Evolutionary conservation across 2,329 filamentous ascomycete genomes (phyloP), one percentile per base, ranked within the genome.

Genomic region (Aspergillus thermomutatus): DNA sequence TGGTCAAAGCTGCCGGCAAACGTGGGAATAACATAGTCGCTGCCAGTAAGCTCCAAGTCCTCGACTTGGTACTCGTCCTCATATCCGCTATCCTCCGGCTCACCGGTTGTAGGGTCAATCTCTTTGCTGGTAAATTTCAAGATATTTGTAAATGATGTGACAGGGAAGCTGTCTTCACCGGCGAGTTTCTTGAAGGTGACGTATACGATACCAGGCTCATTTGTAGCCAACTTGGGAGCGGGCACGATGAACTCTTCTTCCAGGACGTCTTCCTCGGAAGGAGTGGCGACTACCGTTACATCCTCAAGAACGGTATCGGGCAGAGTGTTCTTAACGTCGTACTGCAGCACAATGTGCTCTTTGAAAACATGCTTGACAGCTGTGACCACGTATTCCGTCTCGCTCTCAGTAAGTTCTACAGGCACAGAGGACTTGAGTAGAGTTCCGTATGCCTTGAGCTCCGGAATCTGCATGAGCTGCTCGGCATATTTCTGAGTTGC

Each of bases 111-210:
- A 5, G 94, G 94, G 68, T 99, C 94, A 64, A 99, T 94, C 77
- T 99, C 94, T 79, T 97, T 97, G 80, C 89, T 94, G 19, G 92
- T 97, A 74, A 99, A 99, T 77, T 94, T 97, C 71, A 99, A 88
- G 41, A 91, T 80, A 76, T 97, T 99, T 64, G 90, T 91, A 76
- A 99, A 96, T 45, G 86, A 89, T 52, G 88, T 87, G 23, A 89
- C 82, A 4, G 92, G 87, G 73, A 95, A 88, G n/a, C 88, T 84
- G 46, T 80, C 82, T 67, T 91, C 90, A 55, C 90, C 92, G 57
- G 83, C 84, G 27, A 86, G 77, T 74, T 95, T 94, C 77, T 89
- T 90, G 81, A 99, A 97, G 2, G 92, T 92, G 43, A 97, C 94
- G 71, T 97, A 99, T 43, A 97, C 88, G 66, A 92, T 93, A 57